A percentile compares a stretch with the other conserved stretches of the same genome.
Evolutionary conservation across 164 flowering plant species (phyloP).

Genomic region (Chimonanthus praecox): DNA sequence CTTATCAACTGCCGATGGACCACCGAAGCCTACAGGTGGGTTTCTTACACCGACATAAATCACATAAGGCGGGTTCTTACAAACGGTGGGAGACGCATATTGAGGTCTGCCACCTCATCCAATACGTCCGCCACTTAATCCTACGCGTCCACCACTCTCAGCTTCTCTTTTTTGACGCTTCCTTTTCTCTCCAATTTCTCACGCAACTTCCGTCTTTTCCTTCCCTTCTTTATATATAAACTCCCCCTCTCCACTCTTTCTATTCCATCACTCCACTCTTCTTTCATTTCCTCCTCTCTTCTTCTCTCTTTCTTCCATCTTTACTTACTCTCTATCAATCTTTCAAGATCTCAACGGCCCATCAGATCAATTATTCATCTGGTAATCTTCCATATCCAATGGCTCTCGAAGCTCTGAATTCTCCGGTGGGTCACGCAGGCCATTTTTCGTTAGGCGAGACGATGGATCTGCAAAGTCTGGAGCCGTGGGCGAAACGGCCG

Average conservation of each 20-base stretch:
- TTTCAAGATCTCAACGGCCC: too few species aligned
- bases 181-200: slow-evolving; percentile 20
- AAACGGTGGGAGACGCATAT: too few species aligned
- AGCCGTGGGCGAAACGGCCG: slow-evolving; percentile 44
- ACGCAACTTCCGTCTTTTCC: slow-evolving; percentile 37
- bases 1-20: too few species aligned
- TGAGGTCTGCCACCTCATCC: too few species aligned
- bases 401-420: slow-evolving; percentile 47
- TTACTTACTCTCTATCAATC: neutral
- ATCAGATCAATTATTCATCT: neutral
- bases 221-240: neutral
- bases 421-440: slow-evolving; percentile 24
- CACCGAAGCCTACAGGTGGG: too few species aligned
- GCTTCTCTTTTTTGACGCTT: neutral
- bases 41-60: too few species aligned
- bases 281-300: neutral
- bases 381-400: slow-evolving; percentile 4
- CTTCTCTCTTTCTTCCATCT: neutral
- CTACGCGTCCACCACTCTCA: neutral
- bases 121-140: neutral
- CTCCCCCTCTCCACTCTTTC: neutral
- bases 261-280: neutral
- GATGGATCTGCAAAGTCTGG: too few species aligned
- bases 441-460: slow-evolving; percentile 1
- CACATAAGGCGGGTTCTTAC: too few species aligned